These are phyloP conservation scores for Kluyveromyces marxianus DNA, from an alignment of 1,139 yeast species.

Conservation along the genomic window DNA sequence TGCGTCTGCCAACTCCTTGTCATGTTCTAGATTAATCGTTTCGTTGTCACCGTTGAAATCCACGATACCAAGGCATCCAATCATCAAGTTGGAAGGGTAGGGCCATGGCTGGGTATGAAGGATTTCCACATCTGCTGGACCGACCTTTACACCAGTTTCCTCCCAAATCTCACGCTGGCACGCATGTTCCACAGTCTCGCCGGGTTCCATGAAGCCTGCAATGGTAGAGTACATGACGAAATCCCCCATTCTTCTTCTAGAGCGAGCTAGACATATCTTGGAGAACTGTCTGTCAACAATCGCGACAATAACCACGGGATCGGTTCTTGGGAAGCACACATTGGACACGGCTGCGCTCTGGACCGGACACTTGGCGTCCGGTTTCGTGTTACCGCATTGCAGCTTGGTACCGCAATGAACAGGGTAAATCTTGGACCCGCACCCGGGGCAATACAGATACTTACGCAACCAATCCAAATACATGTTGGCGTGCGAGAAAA, in stretches of 20 bases:
- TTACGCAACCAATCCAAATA: conserved; percentile 78
- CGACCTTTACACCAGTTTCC: conserved; percentile 77
- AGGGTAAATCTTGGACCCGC: conserved; percentile 66
- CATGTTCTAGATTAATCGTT: conserved; percentile 31
- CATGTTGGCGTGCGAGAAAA: conserved; percentile 66
- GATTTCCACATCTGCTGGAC: conserved; percentile 40
- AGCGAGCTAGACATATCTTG: conserved; percentile 65
- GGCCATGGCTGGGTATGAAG: conserved; percentile 92
- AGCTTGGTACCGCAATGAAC: conserved; percentile 81
- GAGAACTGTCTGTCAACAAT: conserved; percentile 54
- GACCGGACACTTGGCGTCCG: conserved; percentile 13
- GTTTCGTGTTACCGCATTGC: conserved; percentile 41
- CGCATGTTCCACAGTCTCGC: conserved; percentile 85
- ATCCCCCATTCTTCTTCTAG: conserved; percentile 24
- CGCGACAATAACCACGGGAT: conserved; percentile 78
- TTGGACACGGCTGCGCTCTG: conserved; percentile 42
- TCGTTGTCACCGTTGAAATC: conserved; percentile 50
- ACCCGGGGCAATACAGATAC: conserved; percentile 78
- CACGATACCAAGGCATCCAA: conserved; percentile 35
- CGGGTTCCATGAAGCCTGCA: conserved; percentile 95
- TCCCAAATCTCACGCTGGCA: conserved; percentile 90
- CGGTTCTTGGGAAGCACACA: conserved; percentile 80
- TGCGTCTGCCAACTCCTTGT: conserved; percentile 73
- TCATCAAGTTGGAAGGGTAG: conserved; percentile 86
- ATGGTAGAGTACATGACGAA: conserved; percentile 69